These are phyloP conservation scores for Petrea volubilis DNA, from an alignment of 257 asterid species.

Conservation along the genomic window DNA sequence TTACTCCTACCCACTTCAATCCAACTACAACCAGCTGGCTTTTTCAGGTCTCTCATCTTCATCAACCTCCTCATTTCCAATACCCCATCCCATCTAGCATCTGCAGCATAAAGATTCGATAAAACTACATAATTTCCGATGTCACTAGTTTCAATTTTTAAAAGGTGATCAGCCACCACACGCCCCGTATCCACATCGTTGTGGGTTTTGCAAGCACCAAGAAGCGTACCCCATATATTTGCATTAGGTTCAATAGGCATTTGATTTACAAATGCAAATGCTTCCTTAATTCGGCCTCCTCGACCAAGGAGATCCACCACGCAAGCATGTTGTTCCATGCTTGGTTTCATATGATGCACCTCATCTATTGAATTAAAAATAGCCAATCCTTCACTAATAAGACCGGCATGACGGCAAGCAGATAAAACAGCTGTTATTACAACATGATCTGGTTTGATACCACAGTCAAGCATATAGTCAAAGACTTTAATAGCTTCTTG, in stretches of 20 bases:
- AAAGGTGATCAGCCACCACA: constrained; percentile 48
- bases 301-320: constrained; percentile 84
- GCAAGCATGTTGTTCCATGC: constrained; percentile 81
- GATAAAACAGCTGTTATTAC: constrained; percentile 70
- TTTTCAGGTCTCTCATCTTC: constrained; percentile 67
- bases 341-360: constrained; percentile 56
- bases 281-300: constrained; percentile 68
- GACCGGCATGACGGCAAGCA: constrained; percentile 88
- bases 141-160: constrained; percentile 41
- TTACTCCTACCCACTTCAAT: constrained; percentile 65
- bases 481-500: constrained; percentile 55
- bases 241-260: constrained; percentile 69
- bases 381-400: constrained; percentile 62
- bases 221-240: constrained; percentile 71
- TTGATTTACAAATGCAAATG: constrained; percentile 48
- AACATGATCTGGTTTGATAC: constrained; percentile 67
- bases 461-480: constrained; percentile 58
- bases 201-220: constrained; percentile 76
- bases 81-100: constrained; percentile 83
- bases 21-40: constrained; percentile 97
- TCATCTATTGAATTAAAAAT: constrained; percentile 58
- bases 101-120: constrained; percentile 78
- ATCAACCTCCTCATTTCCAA: constrained; percentile 70
- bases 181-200: constrained; percentile 60
- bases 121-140: constrained; percentile 70